Base-by-base conservation (phyloP, 345 rosid genomes). In the Eucalyptus sp. region DNA sequence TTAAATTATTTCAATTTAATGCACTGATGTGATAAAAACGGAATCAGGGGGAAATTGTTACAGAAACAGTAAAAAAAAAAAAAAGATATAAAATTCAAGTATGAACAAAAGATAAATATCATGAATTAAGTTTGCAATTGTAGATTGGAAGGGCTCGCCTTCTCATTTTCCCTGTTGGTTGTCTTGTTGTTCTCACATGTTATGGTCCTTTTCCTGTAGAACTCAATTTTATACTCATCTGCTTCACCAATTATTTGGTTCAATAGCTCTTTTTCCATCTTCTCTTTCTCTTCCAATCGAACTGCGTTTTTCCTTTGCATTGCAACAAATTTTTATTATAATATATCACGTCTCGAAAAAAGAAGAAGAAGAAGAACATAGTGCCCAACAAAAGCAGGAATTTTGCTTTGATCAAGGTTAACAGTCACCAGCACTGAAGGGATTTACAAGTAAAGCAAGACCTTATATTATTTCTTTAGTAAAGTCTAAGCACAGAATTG, bases 81-180 rank as follows among this genome's bases (percentile, higher is more conserved):
- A 33, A 33, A 33, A 33, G 37, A 2, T 17, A 18, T 7, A 56
- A n/a, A 50, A 41, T 8, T 33, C 12, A 87, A 20, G 50, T 56
- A 44, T 76, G 11, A 76, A 22, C 27, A 49, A 27, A 50, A 86
- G 50, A 79, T 17, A 14, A 44, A 15, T 25, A 88, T 43, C 37
- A 51, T 51, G 43, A 87, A 24, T 58, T 87, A 44, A 5, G 52
- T 5, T 41, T 46, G 88, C 83, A 64, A 58, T 76, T 37, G 27
- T 20, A 37, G 46, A 18, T 33, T 68, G 46, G 56, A 46, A 81
- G 83, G 24, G 29, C 54, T 89, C 44, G 95, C 96, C 96, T 95
- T 95, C 93, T 97, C 97, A 71, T 89, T 94, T 90, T 94, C 99
- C 85, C 98, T 92, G 92, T 95, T 95, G 66, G 91, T 89, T 62